Evolutionary conservation across 495 filamentous ascomycete genomes (phyloP), one percentile per base, ranked within the genome.

Genomic region (Trichoderma virens): DNA sequence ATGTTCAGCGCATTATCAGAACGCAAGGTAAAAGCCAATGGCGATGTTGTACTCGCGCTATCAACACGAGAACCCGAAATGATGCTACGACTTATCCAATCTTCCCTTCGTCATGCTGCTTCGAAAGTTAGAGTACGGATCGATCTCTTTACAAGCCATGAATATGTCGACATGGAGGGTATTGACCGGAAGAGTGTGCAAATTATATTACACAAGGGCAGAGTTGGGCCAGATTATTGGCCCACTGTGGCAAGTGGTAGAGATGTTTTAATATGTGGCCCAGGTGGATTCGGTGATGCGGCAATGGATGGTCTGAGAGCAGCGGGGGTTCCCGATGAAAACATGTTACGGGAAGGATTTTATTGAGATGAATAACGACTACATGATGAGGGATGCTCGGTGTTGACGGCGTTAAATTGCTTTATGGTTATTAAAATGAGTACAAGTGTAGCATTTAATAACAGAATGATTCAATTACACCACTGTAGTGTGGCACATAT

Each of bases 1-100:
- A 56, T 56, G 51, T 56, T 56, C 23, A 56, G 51, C 23, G 51
- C 51, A n/a, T 56, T 56, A 13, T 56, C 51, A 8, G 51, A 56
- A 16, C 51, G 51, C 13, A 30, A 8, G 13, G 9, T 25, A 11
- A 56, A 56, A 30, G 51, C 25, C 3, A 14, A 56, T 30, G 51
- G 51, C 27, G 27, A 56, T 56, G 51, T 56, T 14, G 51, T 56
- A 30, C 51, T 56, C 11, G 51, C 51, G 11, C 20, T 56, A 18
- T 56, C 51, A 2, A 56, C 51, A 14, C 51, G 51, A 56, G 51
- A 56, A 30, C 51, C 51, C 8, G 51, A 56, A 11, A 28, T 56
- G 51, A 56, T 56, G 51, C 51, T 56, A 9, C 18, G 27, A 28
- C 25, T 56, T 3, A n/a, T 56, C 25, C 51, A 56, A 16, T 11